These are phyloP conservation scores for Zelonia costaricensis DNA, from an alignment of 208 protist genomes.

Conservation along the genomic window DNA sequence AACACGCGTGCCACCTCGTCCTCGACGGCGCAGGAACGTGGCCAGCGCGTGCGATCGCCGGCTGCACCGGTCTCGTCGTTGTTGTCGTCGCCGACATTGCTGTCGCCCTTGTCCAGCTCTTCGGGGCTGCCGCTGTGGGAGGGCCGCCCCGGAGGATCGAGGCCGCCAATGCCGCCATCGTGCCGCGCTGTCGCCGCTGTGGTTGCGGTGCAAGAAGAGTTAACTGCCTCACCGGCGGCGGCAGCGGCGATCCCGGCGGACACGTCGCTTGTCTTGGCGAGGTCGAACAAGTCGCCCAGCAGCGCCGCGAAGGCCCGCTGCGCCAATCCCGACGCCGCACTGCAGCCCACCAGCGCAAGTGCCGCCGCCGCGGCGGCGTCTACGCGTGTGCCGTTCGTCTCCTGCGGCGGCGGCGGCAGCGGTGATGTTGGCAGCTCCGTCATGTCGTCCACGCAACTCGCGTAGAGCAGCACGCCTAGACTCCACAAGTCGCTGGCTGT, in stretches of 20 bases:
- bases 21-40: conserved; percentile 26
- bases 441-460: conserved; percentile 17
- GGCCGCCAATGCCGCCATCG: too few species aligned
- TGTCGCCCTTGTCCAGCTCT: not conserved
- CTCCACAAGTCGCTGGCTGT: conserved; percentile 35
- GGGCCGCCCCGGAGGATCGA: too few species aligned
- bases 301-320: conserved; percentile 22
- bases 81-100: not conserved
- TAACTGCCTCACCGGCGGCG: too few species aligned
- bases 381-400: not conserved
- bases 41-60: conserved; percentile 19
- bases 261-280: not conserved
- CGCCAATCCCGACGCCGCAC: conserved; percentile 7
- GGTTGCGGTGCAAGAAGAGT: too few species aligned
- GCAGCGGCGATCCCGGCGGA: too few species aligned
- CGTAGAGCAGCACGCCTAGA: conserved; percentile 32
- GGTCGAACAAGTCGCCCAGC: conserved; percentile 23
- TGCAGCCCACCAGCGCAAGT: not conserved
- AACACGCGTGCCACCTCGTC: conserved; percentile 6
- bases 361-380: not conserved
- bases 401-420: too few species aligned
- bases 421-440: not conserved
- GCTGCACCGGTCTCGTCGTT: conserved; percentile 4
- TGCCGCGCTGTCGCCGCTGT: too few species aligned
- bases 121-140: too few species aligned